These are phyloP conservation scores for Talaromyces sp. DNA, from an alignment of 2,329 filamentous ascomycete genomes.

Conservation along the genomic window DNA sequence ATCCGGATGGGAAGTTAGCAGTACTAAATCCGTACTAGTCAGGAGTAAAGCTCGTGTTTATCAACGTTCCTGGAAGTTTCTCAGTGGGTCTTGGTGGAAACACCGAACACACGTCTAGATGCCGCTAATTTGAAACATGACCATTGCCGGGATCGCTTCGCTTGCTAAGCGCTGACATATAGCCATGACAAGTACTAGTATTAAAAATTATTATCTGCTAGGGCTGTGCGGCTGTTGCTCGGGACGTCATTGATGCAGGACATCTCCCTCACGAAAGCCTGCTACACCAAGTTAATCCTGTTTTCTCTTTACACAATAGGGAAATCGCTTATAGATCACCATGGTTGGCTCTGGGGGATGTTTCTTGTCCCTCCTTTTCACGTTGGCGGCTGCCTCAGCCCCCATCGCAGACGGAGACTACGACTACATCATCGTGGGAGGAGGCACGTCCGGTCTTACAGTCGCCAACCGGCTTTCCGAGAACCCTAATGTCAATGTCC, in stretches of 20 bases:
- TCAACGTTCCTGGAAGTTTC: background rate
- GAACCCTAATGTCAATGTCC: constrained; percentile 18
- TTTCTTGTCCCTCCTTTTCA: background rate
- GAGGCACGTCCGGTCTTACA: constrained; percentile 28
- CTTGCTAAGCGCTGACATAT: background rate
- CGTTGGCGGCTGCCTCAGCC: background rate
- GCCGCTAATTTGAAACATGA: background rate
- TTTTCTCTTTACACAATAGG: background rate
- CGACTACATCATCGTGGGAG: constrained; percentile 31
- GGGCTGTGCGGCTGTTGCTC: background rate
- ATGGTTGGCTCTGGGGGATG: background rate
- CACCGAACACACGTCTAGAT: background rate
- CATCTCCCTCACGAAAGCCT: background rate
- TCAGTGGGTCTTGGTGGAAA: background rate
- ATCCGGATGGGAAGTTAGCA: background rate
- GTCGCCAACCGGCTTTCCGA: constrained; percentile 32
- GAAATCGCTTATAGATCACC: background rate
- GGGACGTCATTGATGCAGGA: background rate
- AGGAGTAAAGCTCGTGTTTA: background rate
- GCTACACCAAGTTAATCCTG: background rate
- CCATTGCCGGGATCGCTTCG: background rate
- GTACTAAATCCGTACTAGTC: background rate
- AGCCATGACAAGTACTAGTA: too few species aligned
- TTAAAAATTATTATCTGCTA: background rate
- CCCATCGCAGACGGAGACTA: background rate